Evolutionary conservation across 192 early-diverging fungal species (phyloP).

Genomic region (Coemansia sp.): DNA sequence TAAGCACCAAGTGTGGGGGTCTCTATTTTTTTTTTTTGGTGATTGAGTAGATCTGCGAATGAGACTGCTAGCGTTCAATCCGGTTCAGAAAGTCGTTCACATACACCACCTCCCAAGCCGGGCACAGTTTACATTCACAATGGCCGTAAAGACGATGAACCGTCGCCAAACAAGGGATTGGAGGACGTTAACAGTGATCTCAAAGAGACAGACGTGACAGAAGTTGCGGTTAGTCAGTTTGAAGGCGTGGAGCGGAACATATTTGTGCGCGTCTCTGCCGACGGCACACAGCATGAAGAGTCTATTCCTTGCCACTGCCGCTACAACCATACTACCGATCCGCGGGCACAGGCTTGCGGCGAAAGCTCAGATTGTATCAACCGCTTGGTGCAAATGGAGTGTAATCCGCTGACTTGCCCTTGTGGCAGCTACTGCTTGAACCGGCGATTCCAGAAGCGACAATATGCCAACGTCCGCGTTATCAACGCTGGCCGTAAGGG

Average conservation of each 20-base stretch:
- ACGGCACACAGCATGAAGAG: slow-evolving; percentile 47
- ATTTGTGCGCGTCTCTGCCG: slow-evolving; percentile 44
- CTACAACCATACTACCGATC: slow-evolving; percentile 60
- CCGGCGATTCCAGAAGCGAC: slow-evolving; percentile 81
- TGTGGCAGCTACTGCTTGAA: slow-evolving; percentile 89
- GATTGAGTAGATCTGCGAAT: slow-evolving; percentile 7
- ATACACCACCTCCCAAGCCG: not conserved
- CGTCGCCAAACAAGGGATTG: not conserved
- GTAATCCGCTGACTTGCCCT: slow-evolving; percentile 86
- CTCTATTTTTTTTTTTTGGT: not conserved
- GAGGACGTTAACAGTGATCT: slow-evolving; percentile 24
- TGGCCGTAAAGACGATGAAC: slow-evolving; percentile 3
- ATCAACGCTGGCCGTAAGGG: slow-evolving; percentile 93
- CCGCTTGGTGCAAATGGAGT: slow-evolving; percentile 88
- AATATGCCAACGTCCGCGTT: slow-evolving; percentile 86
- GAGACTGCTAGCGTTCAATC: slow-evolving; percentile 8
- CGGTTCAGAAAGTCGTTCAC: slow-evolving; percentile 7
- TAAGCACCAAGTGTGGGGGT: not conserved
- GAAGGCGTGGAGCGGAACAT: slow-evolving; percentile 46
- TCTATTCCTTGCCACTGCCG: slow-evolving; percentile 51
- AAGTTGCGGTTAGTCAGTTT: slow-evolving; percentile 28
- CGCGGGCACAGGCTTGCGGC: slow-evolving; percentile 81
- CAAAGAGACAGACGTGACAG: slow-evolving; percentile 38
- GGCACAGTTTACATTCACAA: not conserved
- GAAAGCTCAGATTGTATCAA: slow-evolving; percentile 91